These are phyloP conservation scores for Oryza glaberrima DNA, from an alignment of 176 grass and related monocot genomes.

Conservation along the genomic window DNA sequence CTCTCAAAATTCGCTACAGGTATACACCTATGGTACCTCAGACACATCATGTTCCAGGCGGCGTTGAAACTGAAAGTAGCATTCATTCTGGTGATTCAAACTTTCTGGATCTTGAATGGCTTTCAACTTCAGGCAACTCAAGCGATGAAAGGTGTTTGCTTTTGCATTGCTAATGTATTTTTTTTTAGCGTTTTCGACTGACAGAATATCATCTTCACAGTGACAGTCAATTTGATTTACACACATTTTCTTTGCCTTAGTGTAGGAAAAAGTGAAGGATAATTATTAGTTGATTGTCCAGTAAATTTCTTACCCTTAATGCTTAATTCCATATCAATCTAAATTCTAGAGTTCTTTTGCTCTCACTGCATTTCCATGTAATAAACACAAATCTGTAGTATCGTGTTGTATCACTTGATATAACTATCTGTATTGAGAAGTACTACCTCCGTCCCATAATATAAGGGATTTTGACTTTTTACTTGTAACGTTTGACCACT, in stretches of 20 bases:
- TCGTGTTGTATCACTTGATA: slow-evolving; percentile 11
- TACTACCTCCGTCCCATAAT: too few relatives aligned
- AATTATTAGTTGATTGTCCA: neutral
- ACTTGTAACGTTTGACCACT: too few relatives aligned
- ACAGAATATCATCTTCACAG: slow-evolving; percentile 5
- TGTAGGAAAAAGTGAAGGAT: slow-evolving; percentile 6
- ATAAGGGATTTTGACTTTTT: too few relatives aligned
- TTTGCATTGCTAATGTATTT: neutral
- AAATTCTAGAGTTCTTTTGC: neutral
- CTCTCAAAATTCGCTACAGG: slow-evolving; percentile 35
- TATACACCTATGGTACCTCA: slow-evolving; percentile 38
- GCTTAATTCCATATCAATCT: neutral
- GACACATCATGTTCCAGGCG: slow-evolving; percentile 13
- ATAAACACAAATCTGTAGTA: slow-evolving; percentile 5
- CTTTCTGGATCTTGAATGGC: slow-evolving; percentile 57
- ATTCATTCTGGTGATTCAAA: slow-evolving; percentile 54
- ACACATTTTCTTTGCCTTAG: neutral
- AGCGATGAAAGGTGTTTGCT: slow-evolving; percentile 53
- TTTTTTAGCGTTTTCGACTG: neutral
- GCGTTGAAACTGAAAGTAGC: neutral
- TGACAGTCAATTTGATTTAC: slow-evolving; percentile 4
- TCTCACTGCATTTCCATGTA: neutral
- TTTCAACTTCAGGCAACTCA: slow-evolving; percentile 54
- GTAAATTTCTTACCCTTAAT: slow-evolving; percentile 3
- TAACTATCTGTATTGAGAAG: neutral